Evolutionary conservation across 2,329 filamentous ascomycete species (phyloP).

Genomic region (Scytalidium sp.): DNA sequence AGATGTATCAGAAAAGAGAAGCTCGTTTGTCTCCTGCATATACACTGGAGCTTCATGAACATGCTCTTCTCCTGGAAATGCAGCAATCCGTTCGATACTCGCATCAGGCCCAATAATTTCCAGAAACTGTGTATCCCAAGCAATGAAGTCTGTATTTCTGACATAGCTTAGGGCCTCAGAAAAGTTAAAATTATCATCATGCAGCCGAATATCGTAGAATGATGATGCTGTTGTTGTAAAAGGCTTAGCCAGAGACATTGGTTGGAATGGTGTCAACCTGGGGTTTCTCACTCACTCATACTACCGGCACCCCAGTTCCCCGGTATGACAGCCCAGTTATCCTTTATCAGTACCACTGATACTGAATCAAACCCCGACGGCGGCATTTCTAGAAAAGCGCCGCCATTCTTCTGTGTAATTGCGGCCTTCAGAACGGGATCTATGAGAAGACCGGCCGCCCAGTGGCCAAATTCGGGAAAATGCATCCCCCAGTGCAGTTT

Average conservation of each 20-base stretch:
- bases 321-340: slow-evolving; percentile 1
- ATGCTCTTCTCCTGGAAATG: slow-evolving; percentile 9
- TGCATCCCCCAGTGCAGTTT: too few species aligned
- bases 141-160: slow-evolving; percentile 16
- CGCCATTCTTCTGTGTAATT: too few species aligned
- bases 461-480: too few species aligned
- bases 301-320: background rate
- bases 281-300: background rate
- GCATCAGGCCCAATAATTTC: slow-evolving; percentile 14
- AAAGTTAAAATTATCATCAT: background rate
- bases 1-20: slow-evolving; percentile 10
- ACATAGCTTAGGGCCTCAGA: slow-evolving; percentile 1
- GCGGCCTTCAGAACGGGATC: too few species aligned
- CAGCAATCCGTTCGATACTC: slow-evolving; percentile 10
- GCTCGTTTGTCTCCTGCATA: slow-evolving; percentile 8
- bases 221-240: too few species aligned
- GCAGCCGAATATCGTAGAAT: background rate
- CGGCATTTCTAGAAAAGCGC: background rate
- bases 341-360: background rate
- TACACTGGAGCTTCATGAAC: slow-evolving; percentile 16
- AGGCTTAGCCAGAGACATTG: background rate
- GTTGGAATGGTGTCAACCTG: background rate
- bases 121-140: slow-evolving; percentile 16
- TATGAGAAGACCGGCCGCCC: too few species aligned
- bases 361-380: background rate